phyloP scores from a whole-genome alignment of 208 protist species.

The Borovskyia barvae region DNA sequence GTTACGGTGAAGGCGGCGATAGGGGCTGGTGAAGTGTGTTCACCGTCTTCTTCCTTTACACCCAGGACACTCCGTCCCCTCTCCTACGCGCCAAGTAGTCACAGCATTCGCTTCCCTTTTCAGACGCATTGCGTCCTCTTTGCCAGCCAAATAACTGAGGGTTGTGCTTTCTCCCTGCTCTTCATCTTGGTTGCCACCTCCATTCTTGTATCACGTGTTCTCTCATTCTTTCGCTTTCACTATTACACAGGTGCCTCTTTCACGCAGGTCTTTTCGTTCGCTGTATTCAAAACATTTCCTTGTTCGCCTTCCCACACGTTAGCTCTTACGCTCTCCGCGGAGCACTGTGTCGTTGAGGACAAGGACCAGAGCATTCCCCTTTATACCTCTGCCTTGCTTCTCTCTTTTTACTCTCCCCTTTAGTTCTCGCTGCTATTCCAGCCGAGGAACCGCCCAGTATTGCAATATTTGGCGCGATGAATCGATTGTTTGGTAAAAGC shows the following conservation, averaged over 20 bases:
- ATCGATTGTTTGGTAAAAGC: slow-evolving; percentile 86
- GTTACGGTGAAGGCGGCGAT: too few species aligned
- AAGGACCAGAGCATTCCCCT: neutral
- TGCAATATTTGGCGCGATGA: slow-evolving; percentile 65
- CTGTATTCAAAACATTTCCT: slow-evolving; percentile 8
- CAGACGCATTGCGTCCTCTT: too few species aligned
- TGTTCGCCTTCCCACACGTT: slow-evolving; percentile 1
- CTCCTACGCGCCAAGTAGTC: too few species aligned
- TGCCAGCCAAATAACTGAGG: too few species aligned
- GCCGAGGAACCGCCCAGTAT: neutral
- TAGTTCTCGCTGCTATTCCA: neutral
- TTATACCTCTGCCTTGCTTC: neutral
- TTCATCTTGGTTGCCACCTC: too few species aligned
- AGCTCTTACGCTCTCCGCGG: neutral
- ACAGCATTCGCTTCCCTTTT: too few species aligned
- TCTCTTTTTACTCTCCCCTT: slow-evolving; percentile 1
- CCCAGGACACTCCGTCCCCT: too few species aligned
- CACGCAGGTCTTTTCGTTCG: slow-evolving; percentile 8
- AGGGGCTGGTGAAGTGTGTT: too few species aligned
- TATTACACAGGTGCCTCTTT: slow-evolving; percentile 9
- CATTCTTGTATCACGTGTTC: neutral
- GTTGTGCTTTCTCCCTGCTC: too few species aligned
- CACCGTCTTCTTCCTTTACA: too few species aligned
- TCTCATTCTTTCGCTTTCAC: slow-evolving; percentile 16
- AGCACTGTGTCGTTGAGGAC: neutral